Evolutionary conservation across 2,329 filamentous ascomycete genomes (phyloP).

Genomic region (Aspergillus fructus): DNA sequence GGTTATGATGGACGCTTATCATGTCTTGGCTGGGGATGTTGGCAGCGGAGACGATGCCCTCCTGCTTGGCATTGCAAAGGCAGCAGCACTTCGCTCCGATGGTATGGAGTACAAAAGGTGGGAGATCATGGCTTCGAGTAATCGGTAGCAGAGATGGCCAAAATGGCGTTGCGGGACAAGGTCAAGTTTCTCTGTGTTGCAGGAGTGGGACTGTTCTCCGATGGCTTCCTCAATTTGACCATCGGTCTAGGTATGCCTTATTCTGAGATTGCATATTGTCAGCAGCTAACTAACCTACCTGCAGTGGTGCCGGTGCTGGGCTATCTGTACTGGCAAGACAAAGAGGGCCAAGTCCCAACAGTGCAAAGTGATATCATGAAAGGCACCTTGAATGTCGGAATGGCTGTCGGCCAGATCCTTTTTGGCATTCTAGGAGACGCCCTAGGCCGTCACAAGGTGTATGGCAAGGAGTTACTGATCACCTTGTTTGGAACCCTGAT

Average conservation of each 20-base stretch:
- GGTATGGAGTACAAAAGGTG: too few relatives aligned
- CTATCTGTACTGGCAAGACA: constrained; percentile 1
- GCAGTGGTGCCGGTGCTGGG: constrained; percentile 1
- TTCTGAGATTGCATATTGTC: too few relatives aligned
- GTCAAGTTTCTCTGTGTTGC: background rate
- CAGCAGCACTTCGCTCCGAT: too few relatives aligned
- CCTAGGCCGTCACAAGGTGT: background rate
- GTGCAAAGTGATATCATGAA: constrained; percentile 3
- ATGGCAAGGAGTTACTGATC: constrained; percentile 1
- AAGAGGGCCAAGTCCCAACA: background rate
- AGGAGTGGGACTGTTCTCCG: background rate
- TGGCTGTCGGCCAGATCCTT: background rate
- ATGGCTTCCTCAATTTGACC: background rate
- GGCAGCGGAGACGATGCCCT: too few relatives aligned
- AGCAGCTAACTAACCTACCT: background rate
- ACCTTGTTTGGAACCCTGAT: background rate
- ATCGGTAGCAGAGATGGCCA: too few relatives aligned
- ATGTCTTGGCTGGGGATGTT: too few relatives aligned
- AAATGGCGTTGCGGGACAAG: background rate
- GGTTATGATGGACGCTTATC: too few relatives aligned
- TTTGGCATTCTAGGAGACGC: background rate
- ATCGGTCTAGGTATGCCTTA: background rate
- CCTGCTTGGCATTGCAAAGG: too few relatives aligned
- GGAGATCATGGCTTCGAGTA: too few relatives aligned
- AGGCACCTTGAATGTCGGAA: background rate